Evolutionary conservation across 106 monocot genomes (phyloP).

Genomic region (Narthecium ossifragum): DNA sequence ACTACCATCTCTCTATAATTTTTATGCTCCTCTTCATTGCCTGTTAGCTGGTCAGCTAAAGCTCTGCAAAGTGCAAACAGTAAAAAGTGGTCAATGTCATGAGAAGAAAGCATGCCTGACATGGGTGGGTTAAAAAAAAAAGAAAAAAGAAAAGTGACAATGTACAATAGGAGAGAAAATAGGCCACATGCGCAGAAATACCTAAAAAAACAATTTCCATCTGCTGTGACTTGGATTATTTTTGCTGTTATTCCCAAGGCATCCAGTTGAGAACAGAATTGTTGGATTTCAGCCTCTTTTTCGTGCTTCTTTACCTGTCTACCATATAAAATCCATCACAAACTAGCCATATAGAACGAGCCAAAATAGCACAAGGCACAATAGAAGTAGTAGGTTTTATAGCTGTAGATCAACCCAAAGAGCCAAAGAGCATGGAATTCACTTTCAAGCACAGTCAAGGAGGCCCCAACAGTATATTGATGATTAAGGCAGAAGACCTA

Average conservation of each 20-base stretch:
- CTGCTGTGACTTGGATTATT: constrained; percentile 67
- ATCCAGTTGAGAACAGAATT: constrained; percentile 60
- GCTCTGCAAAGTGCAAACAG: constrained; percentile 30
- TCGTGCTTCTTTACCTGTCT: constrained; percentile 57
- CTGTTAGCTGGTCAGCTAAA: constrained; percentile 78
- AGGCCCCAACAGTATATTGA: too few relatives aligned
- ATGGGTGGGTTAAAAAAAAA: background rate
- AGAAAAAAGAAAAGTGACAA: background rate
- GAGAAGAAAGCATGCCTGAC: background rate
- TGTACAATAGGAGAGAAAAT: background rate
- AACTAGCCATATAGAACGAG: too few relatives aligned
- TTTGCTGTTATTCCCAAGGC: constrained; percentile 70
- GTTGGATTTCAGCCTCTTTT: constrained; percentile 42
- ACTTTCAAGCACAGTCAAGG: too few relatives aligned
- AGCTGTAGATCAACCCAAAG: too few relatives aligned
- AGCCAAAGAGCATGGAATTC: too few relatives aligned
- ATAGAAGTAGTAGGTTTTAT: too few relatives aligned
- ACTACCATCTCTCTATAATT: constrained; percentile 72
- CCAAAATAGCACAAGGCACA: too few relatives aligned
- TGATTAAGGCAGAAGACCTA: too few relatives aligned
- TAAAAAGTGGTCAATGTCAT: background rate
- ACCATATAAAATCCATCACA: background rate
- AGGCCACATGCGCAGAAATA: constrained; percentile 7
- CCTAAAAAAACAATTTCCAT: constrained; percentile 96
- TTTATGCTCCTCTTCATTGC: constrained; percentile 67